A percentile compares a stretch with the other conserved stretches of the same genome.
Conservation (phyloP, 768 basidiomycete species). For the Daedaleopsis sinensis region DNA sequence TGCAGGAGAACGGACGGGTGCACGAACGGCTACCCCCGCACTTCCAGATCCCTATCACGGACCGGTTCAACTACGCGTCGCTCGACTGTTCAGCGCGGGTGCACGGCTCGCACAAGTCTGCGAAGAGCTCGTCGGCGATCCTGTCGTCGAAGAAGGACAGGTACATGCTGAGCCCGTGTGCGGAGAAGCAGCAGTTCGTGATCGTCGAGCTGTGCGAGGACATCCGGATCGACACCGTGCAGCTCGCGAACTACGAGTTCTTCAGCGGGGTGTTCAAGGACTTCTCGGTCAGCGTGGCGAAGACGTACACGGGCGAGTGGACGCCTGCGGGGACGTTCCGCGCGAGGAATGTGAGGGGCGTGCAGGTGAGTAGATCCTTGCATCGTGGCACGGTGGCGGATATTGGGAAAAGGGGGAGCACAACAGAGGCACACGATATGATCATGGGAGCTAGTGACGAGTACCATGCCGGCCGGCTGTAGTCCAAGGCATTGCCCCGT, state of each 20-base stretch:
- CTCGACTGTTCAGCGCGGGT: conserved; percentile 93
- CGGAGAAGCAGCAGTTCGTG: conserved; percentile 68
- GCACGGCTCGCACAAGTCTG: conserved; percentile 77
- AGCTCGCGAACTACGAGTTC: conserved; percentile 97
- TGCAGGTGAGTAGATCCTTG: conserved; percentile 84
- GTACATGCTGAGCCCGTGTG: conserved; percentile 97
- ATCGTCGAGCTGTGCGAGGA: conserved; percentile 98
- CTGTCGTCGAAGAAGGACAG: conserved; percentile 88
- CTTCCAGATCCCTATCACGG: conserved; percentile 74
- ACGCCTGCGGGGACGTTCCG: conserved; percentile 75
- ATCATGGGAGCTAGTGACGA: too few species aligned
- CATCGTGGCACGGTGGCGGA: too few species aligned
- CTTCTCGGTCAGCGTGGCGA: conserved; percentile 76
- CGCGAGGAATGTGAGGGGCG: conserved; percentile 89
- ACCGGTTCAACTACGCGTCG: conserved; percentile 94
- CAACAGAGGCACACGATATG: too few species aligned
- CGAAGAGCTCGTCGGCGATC: conserved; percentile 83
- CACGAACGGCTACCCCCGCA: conserved; percentile 52
- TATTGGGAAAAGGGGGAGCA: too few species aligned
- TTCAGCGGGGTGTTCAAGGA: conserved; percentile 97
- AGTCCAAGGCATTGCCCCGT: too few species aligned
- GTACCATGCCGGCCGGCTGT: too few species aligned
- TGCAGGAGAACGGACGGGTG: conserved; percentile 13
- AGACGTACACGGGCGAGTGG: conserved; percentile 48
- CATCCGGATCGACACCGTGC: conserved; percentile 94